Conservation (phyloP, 805 yeast species). For the Ascoidea asiatica region DNA sequence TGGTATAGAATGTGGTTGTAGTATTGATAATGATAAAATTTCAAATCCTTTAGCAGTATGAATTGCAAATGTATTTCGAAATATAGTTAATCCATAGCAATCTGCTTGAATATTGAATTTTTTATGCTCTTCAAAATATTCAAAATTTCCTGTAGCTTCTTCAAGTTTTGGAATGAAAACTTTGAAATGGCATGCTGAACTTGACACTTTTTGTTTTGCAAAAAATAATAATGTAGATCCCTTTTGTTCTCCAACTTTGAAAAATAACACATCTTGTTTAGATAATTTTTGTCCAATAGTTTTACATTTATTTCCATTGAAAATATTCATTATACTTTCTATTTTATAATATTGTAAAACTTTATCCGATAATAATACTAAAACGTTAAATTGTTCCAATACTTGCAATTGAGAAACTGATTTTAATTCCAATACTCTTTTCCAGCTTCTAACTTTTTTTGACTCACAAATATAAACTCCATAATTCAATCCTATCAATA, state of each 20-base stretch:
- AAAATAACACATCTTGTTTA: conserved; percentile 43
- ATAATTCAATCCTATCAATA: conserved; percentile 43
- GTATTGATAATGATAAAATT: conserved; percentile 43
- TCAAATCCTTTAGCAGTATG: conserved; percentile 59
- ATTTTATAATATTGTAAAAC: conserved; percentile 49
- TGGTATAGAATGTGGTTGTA: conserved; percentile 44
- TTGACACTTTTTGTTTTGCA: conserved; percentile 37
- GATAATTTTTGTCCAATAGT: conserved; percentile 33
- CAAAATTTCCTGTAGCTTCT: conserved; percentile 29
- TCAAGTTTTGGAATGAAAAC: conserved; percentile 46
- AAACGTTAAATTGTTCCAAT: conserved; percentile 37
- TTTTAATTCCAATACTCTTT: conserved; percentile 34
- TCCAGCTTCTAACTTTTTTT: conserved; percentile 30
- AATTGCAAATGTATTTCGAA: conserved; percentile 53
- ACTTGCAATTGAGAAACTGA: conserved; percentile 51
- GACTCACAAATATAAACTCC: conserved; percentile 46
- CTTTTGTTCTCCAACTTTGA: conserved; percentile 57
- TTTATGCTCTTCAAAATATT: conserved; percentile 29
- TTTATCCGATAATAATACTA: conserved; percentile 45
- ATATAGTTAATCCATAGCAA: conserved; percentile 44
- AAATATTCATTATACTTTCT: conserved; percentile 47
- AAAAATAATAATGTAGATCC: conserved; percentile 43
- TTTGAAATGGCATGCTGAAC: conserved; percentile 35
- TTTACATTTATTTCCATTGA: conserved; percentile 26
- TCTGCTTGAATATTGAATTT: conserved; percentile 41